Evolutionary conservation across 495 filamentous ascomycete genomes (phyloP).

Genomic region (Aspergillus ellipticus): DNA sequence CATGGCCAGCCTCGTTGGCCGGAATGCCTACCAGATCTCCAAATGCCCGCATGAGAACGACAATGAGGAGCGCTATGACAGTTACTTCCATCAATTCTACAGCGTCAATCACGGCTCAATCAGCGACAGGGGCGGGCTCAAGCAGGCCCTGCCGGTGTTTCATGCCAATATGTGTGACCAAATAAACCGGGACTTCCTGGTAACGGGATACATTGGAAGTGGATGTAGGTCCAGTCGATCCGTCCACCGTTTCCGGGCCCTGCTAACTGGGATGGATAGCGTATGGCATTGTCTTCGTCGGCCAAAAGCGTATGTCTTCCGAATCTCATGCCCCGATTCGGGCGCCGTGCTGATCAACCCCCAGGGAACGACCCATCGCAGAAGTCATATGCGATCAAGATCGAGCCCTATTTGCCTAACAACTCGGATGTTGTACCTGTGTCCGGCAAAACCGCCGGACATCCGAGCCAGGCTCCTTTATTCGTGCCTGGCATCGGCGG

Average conservation of each 20-base stretch:
- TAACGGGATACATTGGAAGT: not conserved
- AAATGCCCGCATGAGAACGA: not conserved
- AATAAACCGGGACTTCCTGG: not conserved
- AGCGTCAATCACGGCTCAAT: not conserved
- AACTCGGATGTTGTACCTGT: not conserved
- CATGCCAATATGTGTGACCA: not conserved
- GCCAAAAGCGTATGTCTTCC: conserved; percentile 5
- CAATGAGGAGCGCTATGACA: not conserved
- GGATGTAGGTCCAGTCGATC: not conserved
- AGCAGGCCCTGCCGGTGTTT: no score
- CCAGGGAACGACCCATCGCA: not conserved
- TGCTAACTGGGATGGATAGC: conserved; percentile 10
- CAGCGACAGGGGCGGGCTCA: not conserved
- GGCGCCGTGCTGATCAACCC: not conserved
- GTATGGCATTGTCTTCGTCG: conserved; percentile 23
- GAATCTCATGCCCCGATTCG: not conserved
- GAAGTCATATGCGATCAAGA: not conserved
- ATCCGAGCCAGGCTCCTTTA: not conserved
- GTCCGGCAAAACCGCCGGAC: not conserved
- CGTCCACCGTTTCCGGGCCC: not conserved
- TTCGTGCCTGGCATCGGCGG: conserved; percentile 7
- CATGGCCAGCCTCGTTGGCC: not conserved
- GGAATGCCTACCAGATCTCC: not conserved
- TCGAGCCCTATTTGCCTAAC: not conserved
- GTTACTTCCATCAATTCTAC: not conserved